A percentile compares a stretch with the other conserved stretches of the same genome.
These are phyloP conservation scores for Helianthus tuberosus DNA, from an alignment of 129 eudicot species.

Conservation along the genomic window DNA sequence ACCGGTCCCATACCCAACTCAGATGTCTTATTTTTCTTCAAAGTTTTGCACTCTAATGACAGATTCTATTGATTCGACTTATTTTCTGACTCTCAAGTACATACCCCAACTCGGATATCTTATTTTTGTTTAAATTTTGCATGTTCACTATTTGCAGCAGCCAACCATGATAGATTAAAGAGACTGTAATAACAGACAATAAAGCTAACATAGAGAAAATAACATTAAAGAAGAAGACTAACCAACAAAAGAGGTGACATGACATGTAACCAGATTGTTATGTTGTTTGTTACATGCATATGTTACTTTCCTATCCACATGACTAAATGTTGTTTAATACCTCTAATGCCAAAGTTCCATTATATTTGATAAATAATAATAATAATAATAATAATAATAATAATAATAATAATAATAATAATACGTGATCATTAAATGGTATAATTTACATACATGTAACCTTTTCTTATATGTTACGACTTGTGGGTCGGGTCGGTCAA, in stretches of 20 bases:
- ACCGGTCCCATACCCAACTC: too few relatives aligned
- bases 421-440: too few relatives aligned
- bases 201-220: constrained; percentile 9
- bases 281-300: constrained; percentile 24
- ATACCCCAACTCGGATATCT: too few relatives aligned
- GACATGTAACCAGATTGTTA: constrained; percentile 25
- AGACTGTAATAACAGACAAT: not conserved
- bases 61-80: too few relatives aligned
- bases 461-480: too few relatives aligned
- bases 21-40: too few relatives aligned
- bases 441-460: too few relatives aligned
- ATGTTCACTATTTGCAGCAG: constrained; percentile 1
- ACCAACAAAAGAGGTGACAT: constrained; percentile 23
- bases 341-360: not conserved
- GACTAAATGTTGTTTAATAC: constrained; percentile 11
- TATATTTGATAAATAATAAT: not conserved
- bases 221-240: constrained; percentile 31
- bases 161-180: constrained; percentile 13
- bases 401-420: too few relatives aligned
- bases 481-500: too few relatives aligned
- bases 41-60: too few relatives aligned
- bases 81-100: too few relatives aligned
- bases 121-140: not conserved
- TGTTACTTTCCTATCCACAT: constrained; percentile 29
- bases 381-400: not conserved